Evolutionary conservation across 2,329 filamentous ascomycete genomes (phyloP), one percentile per base, ranked within the genome.

Genomic region (Aspergillus tamarii): DNA sequence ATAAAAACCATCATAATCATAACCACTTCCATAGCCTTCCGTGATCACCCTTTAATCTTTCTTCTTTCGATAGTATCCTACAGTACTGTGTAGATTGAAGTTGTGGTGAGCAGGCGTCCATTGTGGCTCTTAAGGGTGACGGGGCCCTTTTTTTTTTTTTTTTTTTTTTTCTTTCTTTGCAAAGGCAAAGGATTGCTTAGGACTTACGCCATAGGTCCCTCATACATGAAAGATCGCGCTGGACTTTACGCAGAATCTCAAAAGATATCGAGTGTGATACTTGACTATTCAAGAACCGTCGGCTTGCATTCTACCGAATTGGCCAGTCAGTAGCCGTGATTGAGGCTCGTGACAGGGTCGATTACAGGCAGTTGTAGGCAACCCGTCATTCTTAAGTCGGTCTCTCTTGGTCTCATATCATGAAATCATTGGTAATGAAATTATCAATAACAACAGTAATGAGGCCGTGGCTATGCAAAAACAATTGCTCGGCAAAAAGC

Each of bases 251-350:
- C 50, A 8, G 50, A 34, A 54, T 19, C 50, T 23, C 28, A 19
- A 30, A 23, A 36, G 50, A 21, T 54, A 19, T 53, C 19, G 4
- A 21, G 36, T 16, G 14, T 16, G 14, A 39, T 14, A 39, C 36
- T 39, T 11, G 12, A 16, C 36, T 39, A 39, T 19, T 14, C 36
- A 32, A 45, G 28, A 30, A 21, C 41, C 41, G 10, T 58, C 57
- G 41, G 56, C 32, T 50, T 60, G 57, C 23, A 50, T 50, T 60
- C 26, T 52, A 14, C 26, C 50, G 39, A 60, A 59, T 57, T 39
- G 55, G 57, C 64, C 64, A 66, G 57, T 64, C 50, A 55, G 30
- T 34, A 26, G 41, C 28, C 41, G 50, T 41, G 16, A n/a, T 45
- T 30, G 23, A 50, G n/a, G 58, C 61, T 48, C 64, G 64, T 64